phyloP scores from a whole-genome alignment of 345 rosid species.

The Euphorbia tirucalli region DNA sequence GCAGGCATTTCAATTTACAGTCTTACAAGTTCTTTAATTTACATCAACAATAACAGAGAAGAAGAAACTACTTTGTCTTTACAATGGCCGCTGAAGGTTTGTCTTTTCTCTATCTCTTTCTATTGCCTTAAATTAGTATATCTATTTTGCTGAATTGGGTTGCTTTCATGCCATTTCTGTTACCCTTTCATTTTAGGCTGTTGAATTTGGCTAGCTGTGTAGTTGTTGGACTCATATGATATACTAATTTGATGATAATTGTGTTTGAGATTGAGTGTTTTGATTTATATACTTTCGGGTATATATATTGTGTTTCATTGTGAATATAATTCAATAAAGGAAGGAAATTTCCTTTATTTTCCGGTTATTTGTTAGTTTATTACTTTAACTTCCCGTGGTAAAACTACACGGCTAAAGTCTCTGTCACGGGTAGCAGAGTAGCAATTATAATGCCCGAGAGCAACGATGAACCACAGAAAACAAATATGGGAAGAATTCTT shows the following conservation, averaged over 20 bases:
- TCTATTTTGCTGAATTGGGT: background rate
- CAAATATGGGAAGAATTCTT: no score
- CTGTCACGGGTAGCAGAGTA: no score
- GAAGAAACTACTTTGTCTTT: no score
- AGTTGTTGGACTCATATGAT: background rate
- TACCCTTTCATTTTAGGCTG: background rate
- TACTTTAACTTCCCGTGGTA: conserved; percentile 2
- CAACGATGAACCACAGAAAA: no score
- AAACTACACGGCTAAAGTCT: no score
- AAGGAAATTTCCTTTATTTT: no score
- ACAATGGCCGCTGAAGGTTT: no score
- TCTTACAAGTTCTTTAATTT: no score
- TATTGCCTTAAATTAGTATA: background rate
- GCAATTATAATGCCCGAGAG: no score
- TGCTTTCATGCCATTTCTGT: background rate
- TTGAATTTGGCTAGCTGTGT: background rate
- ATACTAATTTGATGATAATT: background rate
- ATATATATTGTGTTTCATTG: no score
- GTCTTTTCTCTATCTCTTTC: conserved; percentile 20
- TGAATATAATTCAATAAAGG: background rate
- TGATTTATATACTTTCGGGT: background rate
- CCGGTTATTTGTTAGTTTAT: conserved; percentile 13
- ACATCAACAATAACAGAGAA: no score
- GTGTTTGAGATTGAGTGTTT: background rate
- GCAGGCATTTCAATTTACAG: conserved; percentile 36